These are phyloP conservation scores for Salix arbutifolia DNA, from an alignment of 345 rosid species.

Conservation along the genomic window DNA sequence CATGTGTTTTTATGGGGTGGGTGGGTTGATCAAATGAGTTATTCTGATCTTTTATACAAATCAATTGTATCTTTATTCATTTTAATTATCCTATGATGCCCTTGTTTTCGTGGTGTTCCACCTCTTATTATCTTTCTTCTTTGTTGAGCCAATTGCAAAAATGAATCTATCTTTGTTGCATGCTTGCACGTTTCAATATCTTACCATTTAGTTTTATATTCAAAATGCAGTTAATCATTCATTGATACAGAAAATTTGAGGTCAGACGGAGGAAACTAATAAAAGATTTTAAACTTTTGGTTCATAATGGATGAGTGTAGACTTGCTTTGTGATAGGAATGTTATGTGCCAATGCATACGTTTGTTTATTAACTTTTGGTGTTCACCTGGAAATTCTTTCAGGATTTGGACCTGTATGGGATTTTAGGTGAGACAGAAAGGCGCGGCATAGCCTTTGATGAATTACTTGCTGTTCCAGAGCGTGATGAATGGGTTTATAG, in stretches of 20 bases:
- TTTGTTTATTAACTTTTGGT: background rate
- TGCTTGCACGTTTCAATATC: background rate
- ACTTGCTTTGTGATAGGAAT: too few species aligned
- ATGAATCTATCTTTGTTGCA: too few species aligned
- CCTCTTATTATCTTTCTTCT: background rate
- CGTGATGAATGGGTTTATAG: constrained; percentile 95
- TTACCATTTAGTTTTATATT: background rate
- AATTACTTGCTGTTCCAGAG: constrained; percentile 81
- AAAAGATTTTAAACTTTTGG: too few species aligned
- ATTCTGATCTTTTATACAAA: background rate
- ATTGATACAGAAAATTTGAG: background rate
- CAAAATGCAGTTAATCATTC: background rate
- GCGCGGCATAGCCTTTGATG: constrained; percentile 78
- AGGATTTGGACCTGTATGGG: constrained; percentile 78
- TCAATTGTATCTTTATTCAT: too few species aligned
- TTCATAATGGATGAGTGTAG: too few species aligned
- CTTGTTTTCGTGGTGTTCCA: too few species aligned
- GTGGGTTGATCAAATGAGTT: background rate
- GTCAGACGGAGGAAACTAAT: background rate
- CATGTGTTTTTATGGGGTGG: too few species aligned
- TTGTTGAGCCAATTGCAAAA: too few species aligned
- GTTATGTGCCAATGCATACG: background rate
- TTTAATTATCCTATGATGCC: too few species aligned
- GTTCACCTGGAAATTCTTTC: constrained; percentile 3
- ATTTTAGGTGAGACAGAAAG: constrained; percentile 72